These are phyloP conservation scores for Nemania serpens DNA, from an alignment of 2,329 filamentous ascomycete genomes.

Conservation along the genomic window DNA sequence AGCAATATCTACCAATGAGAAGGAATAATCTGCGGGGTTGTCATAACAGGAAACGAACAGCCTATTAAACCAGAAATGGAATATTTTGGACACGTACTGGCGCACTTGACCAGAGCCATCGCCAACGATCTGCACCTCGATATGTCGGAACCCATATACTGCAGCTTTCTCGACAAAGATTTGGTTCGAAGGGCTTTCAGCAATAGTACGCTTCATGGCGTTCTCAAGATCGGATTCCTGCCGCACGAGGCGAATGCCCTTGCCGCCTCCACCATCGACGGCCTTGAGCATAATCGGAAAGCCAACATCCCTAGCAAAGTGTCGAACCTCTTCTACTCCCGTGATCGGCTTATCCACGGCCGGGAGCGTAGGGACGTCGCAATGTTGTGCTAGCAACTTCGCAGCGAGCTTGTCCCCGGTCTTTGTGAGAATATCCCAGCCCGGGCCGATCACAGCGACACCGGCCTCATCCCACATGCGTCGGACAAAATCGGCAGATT, in stretches of 20 bases:
- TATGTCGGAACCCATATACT: constrained; percentile 62
- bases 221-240: constrained; percentile 49
- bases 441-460: constrained; percentile 62
- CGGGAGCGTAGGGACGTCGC: constrained; percentile 49
- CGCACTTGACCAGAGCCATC: constrained; percentile 64
- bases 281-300: constrained; percentile 61
- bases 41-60: too few species aligned
- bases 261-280: constrained; percentile 65
- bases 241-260: constrained; percentile 61
- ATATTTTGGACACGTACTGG: constrained; percentile 33
- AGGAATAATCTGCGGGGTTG: neutral
- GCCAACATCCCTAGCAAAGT: constrained; percentile 44
- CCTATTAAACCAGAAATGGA: neutral
- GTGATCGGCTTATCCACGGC: constrained; percentile 33
- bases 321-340: constrained; percentile 56
- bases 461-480: constrained; percentile 52
- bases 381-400: constrained; percentile 46
- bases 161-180: constrained; percentile 64
- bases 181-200: constrained; percentile 61
- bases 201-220: constrained; percentile 54
- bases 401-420: constrained; percentile 34
- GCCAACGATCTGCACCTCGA: constrained; percentile 60
- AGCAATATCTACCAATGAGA: neutral
- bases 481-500: constrained; percentile 64
- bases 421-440: constrained; percentile 55